Conservation (phyloP, 805 yeast species). For the Hanseniaspora meyeri region DNA sequence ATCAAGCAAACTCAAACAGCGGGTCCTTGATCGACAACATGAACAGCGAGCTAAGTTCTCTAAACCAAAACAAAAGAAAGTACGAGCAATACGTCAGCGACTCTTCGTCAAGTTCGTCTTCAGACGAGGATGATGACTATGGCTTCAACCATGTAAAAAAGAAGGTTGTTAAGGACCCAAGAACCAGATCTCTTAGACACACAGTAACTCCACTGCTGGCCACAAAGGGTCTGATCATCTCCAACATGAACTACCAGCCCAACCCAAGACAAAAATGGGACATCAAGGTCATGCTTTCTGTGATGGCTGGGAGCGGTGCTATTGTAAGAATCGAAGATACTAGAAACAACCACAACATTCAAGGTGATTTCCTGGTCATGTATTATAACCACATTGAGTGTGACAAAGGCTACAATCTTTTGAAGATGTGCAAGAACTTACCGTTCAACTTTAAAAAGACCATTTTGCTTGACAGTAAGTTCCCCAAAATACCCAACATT, state of each 20-base stretch:
- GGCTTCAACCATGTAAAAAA: not conserved
- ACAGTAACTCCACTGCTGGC: slow-evolving; percentile 24
- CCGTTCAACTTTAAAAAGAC: slow-evolving; percentile 9
- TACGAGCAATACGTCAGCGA: not conserved
- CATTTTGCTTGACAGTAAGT: slow-evolving; percentile 12
- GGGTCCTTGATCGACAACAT: slow-evolving; percentile 3
- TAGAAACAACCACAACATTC: slow-evolving; percentile 8
- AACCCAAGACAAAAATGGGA: slow-evolving; percentile 59
- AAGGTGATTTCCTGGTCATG: slow-evolving; percentile 4
- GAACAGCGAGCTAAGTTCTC: slow-evolving; percentile 2
- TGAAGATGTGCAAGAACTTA: slow-evolving; percentile 2
- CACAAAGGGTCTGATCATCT: slow-evolving; percentile 20
- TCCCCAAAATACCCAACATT: slow-evolving; percentile 8
- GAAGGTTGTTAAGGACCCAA: slow-evolving; percentile 22
- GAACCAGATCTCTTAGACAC: slow-evolving; percentile 26
- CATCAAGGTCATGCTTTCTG: slow-evolving; percentile 45
- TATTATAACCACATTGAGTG: slow-evolving; percentile 9
- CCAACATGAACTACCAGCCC: slow-evolving; percentile 25
- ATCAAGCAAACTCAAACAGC: not conserved
- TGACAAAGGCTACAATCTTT: not conserved
- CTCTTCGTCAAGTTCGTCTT: slow-evolving; percentile 4
- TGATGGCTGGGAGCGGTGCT: slow-evolving; percentile 62
- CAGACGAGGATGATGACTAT: slow-evolving; percentile 5
- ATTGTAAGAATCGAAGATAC: slow-evolving; percentile 47
- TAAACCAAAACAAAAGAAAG: slow-evolving; percentile 7